phyloP scores from a whole-genome alignment of 2,329 filamentous ascomycete species.

The Byssochlamys sp. region DNA sequence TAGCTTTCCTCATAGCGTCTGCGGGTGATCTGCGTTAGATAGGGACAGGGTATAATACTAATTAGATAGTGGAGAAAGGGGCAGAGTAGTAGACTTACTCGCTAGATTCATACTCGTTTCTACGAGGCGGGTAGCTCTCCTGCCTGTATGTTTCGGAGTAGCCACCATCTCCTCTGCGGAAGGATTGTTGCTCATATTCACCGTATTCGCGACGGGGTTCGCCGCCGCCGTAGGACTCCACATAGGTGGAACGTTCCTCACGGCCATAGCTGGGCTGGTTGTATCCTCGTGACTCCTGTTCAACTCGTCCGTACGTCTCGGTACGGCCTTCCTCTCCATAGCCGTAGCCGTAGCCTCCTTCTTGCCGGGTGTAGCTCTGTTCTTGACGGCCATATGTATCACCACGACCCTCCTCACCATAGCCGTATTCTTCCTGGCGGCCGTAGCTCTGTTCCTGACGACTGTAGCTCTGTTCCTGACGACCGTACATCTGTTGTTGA shows the following conservation, averaged over 20 bases:
- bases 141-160: slow-evolving; percentile 2
- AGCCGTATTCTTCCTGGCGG: too few species aligned
- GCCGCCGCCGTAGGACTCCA: not conserved
- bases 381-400: too few species aligned
- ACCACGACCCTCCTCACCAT: too few species aligned
- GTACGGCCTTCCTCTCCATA: not conserved
- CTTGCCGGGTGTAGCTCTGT: too few species aligned
- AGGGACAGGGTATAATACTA: not conserved
- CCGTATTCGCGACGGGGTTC: not conserved
- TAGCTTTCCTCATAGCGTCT: not conserved
- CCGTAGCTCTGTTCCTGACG: too few species aligned
- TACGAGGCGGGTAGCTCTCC: not conserved
- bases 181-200: not conserved
- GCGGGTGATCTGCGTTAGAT: not conserved
- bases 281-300: not conserved
- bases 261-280: slow-evolving; percentile 1
- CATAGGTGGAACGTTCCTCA: not conserved
- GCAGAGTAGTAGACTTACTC: not conserved
- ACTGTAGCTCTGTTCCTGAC: too few species aligned
- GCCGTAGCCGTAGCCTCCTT: too few species aligned
- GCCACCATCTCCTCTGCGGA: slow-evolving; percentile 1
- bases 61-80: not conserved
- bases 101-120: not conserved
- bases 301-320: slow-evolving; percentile 7
- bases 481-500: too few species aligned